Percentiles rank a stretch among this genome's conserved stretches.
phyloP scores from a whole-genome alignment of 164 flowering plant genomes.

The Brasenia schreberi region DNA sequence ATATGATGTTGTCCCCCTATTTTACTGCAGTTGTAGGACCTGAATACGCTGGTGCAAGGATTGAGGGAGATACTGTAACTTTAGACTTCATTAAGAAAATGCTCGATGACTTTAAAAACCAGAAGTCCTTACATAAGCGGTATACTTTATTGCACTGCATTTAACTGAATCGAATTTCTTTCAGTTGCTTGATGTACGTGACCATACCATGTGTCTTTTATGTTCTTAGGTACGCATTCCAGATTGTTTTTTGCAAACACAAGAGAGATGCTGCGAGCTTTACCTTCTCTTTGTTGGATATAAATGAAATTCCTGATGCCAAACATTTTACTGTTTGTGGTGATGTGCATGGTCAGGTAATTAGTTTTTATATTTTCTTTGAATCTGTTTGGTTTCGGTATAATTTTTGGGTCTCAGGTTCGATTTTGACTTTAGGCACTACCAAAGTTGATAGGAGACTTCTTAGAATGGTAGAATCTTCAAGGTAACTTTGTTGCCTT shows the following conservation, averaged over 20 bases:
- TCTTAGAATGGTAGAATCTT: too few relatives aligned
- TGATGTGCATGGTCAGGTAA: slow-evolving; percentile 99
- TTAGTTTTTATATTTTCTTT: too few relatives aligned
- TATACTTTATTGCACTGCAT: slow-evolving; percentile 10
- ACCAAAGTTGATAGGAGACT: too few relatives aligned
- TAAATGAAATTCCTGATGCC: slow-evolving; percentile 53
- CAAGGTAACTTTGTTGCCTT: too few relatives aligned
- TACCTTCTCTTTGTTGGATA: slow-evolving; percentile 95
- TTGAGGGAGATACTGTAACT: slow-evolving; percentile 82
- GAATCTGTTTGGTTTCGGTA: too few relatives aligned
- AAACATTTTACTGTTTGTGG: slow-evolving; percentile 93
- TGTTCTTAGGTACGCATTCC: slow-evolving; percentile 69
- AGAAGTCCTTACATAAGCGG: slow-evolving; percentile 80
- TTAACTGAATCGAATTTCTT: too few relatives aligned
- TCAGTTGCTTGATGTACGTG: too few relatives aligned
- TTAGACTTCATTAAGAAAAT: slow-evolving; percentile 91
- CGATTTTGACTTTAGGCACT: too few relatives aligned
- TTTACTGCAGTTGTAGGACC: slow-evolving; percentile 70
- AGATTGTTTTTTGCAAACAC: slow-evolving; percentile 84
- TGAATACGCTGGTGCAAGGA: slow-evolving; percentile 88
- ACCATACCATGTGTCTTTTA: too few relatives aligned
- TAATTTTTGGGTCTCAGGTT: too few relatives aligned
- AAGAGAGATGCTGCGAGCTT: slow-evolving; percentile 59
- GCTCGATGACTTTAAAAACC: slow-evolving; percentile 93
- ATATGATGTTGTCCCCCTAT: slow-evolving; percentile 1